These are phyloP conservation scores for Sanghuangporus baumii DNA, from an alignment of 1,284 basidiomycete genomes.

Conservation along the genomic window DNA sequence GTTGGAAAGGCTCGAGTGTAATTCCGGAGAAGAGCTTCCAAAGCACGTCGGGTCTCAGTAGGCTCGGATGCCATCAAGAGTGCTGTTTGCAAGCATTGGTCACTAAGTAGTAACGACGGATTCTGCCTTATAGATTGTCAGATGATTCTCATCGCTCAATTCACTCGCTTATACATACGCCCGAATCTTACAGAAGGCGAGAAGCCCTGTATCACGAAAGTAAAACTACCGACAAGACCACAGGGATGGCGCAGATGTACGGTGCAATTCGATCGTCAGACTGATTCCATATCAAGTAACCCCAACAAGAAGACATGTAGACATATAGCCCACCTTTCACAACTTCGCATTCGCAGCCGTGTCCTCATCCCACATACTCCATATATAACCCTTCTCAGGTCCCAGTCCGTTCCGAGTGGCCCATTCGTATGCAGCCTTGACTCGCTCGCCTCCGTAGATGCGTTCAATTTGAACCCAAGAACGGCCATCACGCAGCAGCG, in stretches of 20 bases:
- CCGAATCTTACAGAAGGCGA: not conserved
- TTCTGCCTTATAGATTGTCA: not conserved
- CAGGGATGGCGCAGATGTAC: not conserved
- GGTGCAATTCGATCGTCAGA: no score
- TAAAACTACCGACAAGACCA: not conserved
- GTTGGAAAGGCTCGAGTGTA: slow-evolving; percentile 18
- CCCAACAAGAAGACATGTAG: not conserved
- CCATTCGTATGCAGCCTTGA: slow-evolving; percentile 42
- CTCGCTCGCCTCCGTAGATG: slow-evolving; percentile 38
- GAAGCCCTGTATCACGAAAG: not conserved
- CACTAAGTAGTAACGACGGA: not conserved
- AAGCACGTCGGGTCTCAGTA: not conserved
- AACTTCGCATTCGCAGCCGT: not conserved
- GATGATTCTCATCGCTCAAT: not conserved
- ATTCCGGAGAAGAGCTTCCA: slow-evolving; percentile 20
- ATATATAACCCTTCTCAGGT: slow-evolving; percentile 50
- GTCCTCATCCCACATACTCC: slow-evolving; percentile 48
- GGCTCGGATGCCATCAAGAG: not conserved
- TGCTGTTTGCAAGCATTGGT: not conserved
- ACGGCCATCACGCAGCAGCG: slow-evolving; percentile 46
- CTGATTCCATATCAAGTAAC: no score
- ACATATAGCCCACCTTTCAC: not conserved
- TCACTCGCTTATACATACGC: not conserved
- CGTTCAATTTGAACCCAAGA: slow-evolving; percentile 48
- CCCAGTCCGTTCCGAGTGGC: slow-evolving; percentile 39